Base-by-base conservation (phyloP, 495 filamentous ascomycete genomes). In the Schizothecium vesticola region DNA sequence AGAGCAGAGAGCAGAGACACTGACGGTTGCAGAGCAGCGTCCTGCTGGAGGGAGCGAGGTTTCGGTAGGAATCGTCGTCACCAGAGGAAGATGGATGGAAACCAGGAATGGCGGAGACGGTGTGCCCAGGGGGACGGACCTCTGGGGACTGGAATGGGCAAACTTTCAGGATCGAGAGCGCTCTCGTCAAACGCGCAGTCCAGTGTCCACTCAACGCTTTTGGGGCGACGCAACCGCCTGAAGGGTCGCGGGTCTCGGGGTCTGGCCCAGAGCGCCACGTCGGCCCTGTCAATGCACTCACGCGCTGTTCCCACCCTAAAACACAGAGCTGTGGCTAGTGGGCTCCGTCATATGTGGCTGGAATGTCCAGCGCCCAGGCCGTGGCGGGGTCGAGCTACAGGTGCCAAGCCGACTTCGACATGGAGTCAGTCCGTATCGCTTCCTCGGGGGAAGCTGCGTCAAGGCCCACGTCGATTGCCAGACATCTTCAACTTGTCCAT, bases 351-450 rank as follows among this genome's bases (percentile, higher is more conserved):
- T 51, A 9, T 51, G 43, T 51, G 43, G 43, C 43, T 51, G 43
- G 13, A 43, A 11, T 12, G 9, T 8, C 13, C 33, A 43, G 19
- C n/a, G 43, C 43, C 43, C n/a, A 51, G 43, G 19, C 21, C 28
- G 63, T 65, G 63, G 63, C 63, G 56, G 22, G 51, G 12, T 11
- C 22, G 2, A 16, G 22, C 16, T 13, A 10, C 61, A 51, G 21
- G 61, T 36, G 61, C 61, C 61, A 64, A 64, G 61, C 26, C 61
- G 60, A 31, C 26, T 28, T 61, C 60, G 24, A 25, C 43, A 31
- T 61, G 28, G 59, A 51, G 43, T 51, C 59, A 61, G 59, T 26
- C 24, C 26, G 59, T 26, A 23, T 61, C 59, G 23, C 23, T 61
- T 21, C 24, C 23, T 33, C 4, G 43, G 63, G 43, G 31, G 63